These are phyloP conservation scores for Tolypocladium inflatum DNA, from an alignment of 2,329 filamentous ascomycete genomes.

Conservation along the genomic window DNA sequence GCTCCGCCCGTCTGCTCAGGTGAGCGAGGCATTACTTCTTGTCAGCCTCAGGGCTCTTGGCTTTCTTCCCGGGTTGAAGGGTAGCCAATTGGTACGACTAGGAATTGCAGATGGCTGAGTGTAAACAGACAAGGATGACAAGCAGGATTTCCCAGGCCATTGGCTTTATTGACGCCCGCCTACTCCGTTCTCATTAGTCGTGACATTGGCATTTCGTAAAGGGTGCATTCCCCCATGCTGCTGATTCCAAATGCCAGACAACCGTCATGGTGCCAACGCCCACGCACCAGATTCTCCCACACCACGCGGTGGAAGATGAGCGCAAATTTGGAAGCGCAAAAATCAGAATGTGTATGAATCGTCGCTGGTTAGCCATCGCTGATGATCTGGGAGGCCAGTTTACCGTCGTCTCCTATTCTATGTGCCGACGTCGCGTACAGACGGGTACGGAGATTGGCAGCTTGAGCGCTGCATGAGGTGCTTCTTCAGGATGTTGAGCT, in stretches of 20 bases:
- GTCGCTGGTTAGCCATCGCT: background rate
- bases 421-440: background rate
- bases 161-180: background rate
- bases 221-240: background rate
- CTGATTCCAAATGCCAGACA: background rate
- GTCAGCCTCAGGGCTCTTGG: too few species aligned
- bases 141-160: background rate
- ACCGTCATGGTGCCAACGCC: background rate
- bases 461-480: constrained; percentile 3
- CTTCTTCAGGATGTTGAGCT: constrained; percentile 4
- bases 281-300: background rate
- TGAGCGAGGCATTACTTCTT: background rate
- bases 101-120: too few species aligned
- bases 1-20: too few species aligned
- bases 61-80: too few species aligned
- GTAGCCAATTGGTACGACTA: too few species aligned
- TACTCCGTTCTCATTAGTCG: background rate
- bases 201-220: background rate
- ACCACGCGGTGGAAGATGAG: background rate
- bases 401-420: background rate
- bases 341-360: background rate
- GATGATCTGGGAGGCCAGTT: background rate
- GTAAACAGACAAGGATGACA: too few species aligned
- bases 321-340: background rate
- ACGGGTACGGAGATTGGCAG: background rate